Conservation (phyloP, 2,329 filamentous ascomycete species). For the Nigrograna mackinnonii region DNA sequence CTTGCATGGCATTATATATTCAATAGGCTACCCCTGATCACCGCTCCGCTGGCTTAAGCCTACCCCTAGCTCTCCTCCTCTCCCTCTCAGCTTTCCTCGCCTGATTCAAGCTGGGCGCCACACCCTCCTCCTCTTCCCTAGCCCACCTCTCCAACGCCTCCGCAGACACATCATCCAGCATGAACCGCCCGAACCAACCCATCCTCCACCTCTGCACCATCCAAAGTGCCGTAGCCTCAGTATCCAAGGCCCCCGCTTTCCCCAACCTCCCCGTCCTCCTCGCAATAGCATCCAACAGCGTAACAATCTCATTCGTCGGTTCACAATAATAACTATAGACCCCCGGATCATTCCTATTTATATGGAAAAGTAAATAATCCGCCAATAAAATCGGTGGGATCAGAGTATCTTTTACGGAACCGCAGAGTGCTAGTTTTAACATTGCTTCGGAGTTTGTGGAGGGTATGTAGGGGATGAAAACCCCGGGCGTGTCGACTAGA, state of each 20-base stretch:
- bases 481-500: constrained; percentile 88
- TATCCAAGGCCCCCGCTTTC: constrained; percentile 71
- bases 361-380: constrained; percentile 85
- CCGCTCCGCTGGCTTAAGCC: constrained; percentile 3
- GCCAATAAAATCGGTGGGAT: constrained; percentile 77
- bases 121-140: constrained; percentile 48
- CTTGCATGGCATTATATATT: no score
- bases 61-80: constrained; percentile 33
- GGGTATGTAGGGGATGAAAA: constrained; percentile 90
- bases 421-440: constrained; percentile 91
- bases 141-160: constrained; percentile 60
- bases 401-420: constrained; percentile 87
- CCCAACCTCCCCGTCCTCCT: constrained; percentile 74
- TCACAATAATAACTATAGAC: constrained; percentile 70
- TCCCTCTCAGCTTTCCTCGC: constrained; percentile 70
- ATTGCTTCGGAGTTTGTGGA: constrained; percentile 85
- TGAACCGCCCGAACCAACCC: constrained; percentile 74
- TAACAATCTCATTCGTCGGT: constrained; percentile 84
- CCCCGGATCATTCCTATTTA: constrained; percentile 66
- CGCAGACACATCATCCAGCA: constrained; percentile 75
- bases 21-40: no score
- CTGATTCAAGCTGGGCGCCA: constrained; percentile 66
- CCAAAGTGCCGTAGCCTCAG: constrained; percentile 76
- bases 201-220: constrained; percentile 81
- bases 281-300: constrained; percentile 73